These are phyloP conservation scores for Draba incana DNA, from an alignment of 345 rosid species.

Conservation along the genomic window DNA sequence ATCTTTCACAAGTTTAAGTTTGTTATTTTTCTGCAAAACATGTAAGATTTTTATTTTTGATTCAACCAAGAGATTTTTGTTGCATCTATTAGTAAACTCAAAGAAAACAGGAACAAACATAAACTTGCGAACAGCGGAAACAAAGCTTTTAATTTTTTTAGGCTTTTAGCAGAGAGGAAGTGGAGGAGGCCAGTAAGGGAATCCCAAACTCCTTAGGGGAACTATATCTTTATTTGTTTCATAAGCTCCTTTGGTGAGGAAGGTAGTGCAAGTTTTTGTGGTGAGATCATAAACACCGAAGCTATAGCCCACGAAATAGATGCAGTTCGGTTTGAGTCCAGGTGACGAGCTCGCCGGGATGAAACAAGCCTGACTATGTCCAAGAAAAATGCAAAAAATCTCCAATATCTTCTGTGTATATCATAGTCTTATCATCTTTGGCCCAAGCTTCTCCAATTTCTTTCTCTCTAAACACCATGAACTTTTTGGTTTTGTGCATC, in stretches of 20 bases:
- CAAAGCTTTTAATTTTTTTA: too few relatives aligned
- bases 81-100: too few relatives aligned
- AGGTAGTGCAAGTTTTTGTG: background rate
- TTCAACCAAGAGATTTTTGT: too few relatives aligned
- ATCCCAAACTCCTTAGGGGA: too few relatives aligned
- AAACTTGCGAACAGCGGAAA: too few relatives aligned
- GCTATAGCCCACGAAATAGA: background rate
- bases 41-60: too few relatives aligned
- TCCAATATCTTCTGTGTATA: slow-evolving; percentile 13
- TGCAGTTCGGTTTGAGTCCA: background rate
- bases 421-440: background rate
- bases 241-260: background rate
- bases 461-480: slow-evolving; percentile 8
- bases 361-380: background rate
- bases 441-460: background rate
- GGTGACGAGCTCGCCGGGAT: slow-evolving; percentile 2
- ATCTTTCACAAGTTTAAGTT: too few relatives aligned
- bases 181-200: too few relatives aligned
- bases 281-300: background rate
- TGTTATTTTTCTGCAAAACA: too few relatives aligned
- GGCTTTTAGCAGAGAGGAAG: too few relatives aligned
- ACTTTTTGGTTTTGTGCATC: background rate
- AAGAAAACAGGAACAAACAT: too few relatives aligned
- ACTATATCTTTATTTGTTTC: too few relatives aligned
- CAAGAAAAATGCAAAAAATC: slow-evolving; percentile 4